Evolutionary conservation across 371 early-diverging fungal genomes (phyloP), one percentile per base, ranked within the genome.

Genomic region (Mucor indicus): DNA sequence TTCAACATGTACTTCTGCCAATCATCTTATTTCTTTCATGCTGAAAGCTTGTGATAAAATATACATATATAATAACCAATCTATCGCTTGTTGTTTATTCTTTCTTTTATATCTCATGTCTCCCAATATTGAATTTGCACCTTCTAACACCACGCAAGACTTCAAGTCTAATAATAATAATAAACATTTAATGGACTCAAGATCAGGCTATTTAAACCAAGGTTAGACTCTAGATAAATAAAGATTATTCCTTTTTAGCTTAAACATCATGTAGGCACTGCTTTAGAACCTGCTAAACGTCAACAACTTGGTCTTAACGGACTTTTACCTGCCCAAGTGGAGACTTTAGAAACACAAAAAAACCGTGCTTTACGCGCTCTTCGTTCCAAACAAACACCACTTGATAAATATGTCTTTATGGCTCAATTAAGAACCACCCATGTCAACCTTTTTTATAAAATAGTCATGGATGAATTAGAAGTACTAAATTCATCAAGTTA

Each of bases 381-480:
- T 24, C 74, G 85, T 29, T 59, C 78, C 52, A 87, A 84, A 57
- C 22, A 67, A 9, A 60, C 79, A 8, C 68, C 81, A 23, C 67
- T 95, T 11, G 91, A 90, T 37, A 89, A 89, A 55, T 92, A 91
- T 55, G 68, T 84, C 41, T 91, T 91, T 54, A 63, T 95, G 65
- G 83, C 92, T 3, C 76, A 84, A 49, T 66, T 95, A 54, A 77
- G 90, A 55, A 85, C 81, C 37, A 87, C 84, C 43, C 83, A 92
- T 60, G 63, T 84, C 41, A 81, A 75, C 22, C 73, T 95, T 36
- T 95, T 94, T 61, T 95, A 91, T 55, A 78, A 79, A 21, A 55
- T 92, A 38, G 72, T 93, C 23, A 62, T 84, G 47, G 83, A 88
- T 38, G 79, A 93, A 51, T 69, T 93, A 21, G 80, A 81, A 69